phyloP scores from a whole-genome alignment of 495 filamentous ascomycete genomes.

The Astrothelium macrocarpum region DNA sequence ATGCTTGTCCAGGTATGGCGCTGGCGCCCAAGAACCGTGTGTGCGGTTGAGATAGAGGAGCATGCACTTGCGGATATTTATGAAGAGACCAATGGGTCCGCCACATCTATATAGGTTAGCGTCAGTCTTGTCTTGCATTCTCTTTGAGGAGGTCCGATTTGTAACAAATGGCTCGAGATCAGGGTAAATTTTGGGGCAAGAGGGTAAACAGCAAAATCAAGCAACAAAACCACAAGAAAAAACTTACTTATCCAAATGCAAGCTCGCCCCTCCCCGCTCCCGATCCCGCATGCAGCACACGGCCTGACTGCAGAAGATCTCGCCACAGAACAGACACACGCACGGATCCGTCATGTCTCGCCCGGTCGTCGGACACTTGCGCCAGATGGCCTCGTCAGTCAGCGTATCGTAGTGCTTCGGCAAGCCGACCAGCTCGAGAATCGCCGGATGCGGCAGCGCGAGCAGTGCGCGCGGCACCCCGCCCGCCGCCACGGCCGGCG shows the following conservation, averaged over 20 bases:
- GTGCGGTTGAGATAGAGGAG: constrained; percentile 73
- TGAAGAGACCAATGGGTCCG: constrained; percentile 77
- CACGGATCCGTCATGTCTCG: constrained; percentile 83
- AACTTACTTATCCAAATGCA: constrained; percentile 77
- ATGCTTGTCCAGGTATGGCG: constrained; percentile 90
- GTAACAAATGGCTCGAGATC: too few species aligned
- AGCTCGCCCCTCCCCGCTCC: constrained; percentile 73
- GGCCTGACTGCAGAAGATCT: constrained; percentile 89
- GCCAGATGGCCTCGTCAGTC: constrained; percentile 78
- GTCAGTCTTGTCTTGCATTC: too few species aligned
- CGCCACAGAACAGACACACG: constrained; percentile 91
- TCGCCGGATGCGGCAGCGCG: constrained; percentile 68
- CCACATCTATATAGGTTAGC: constrained; percentile 75
- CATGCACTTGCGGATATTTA: constrained; percentile 92
- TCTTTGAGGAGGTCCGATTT: too few species aligned
- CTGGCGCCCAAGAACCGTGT: constrained; percentile 75
- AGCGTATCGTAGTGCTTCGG: constrained; percentile 87
- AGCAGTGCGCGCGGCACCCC: constrained; percentile 19
- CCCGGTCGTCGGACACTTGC: constrained; percentile 78
- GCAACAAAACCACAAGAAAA: not conserved
- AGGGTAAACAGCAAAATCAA: too few species aligned
- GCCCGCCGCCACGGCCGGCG: not conserved
- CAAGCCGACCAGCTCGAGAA: constrained; percentile 87
- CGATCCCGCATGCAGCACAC: constrained; percentile 73
- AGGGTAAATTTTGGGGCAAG: too few species aligned